These are phyloP conservation scores for Fraxinus cuspidata DNA, from an alignment of 257 asterid species.

Conservation along the genomic window DNA sequence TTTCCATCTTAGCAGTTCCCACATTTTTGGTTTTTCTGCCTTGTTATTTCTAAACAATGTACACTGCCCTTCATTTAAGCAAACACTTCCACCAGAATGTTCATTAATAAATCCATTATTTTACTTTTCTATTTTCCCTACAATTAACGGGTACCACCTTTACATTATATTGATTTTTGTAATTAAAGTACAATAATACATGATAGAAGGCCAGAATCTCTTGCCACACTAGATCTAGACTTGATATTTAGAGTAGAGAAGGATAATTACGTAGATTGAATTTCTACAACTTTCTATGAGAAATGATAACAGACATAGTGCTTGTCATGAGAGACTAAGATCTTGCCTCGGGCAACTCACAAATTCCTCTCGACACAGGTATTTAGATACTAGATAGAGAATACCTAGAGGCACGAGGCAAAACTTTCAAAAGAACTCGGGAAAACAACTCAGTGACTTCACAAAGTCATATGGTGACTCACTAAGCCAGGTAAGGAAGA, in stretches of 20 bases:
- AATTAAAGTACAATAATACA: not conserved
- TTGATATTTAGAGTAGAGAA: not conserved
- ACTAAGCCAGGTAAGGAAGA: not conserved
- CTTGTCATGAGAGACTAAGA: not conserved
- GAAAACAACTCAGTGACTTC: not conserved
- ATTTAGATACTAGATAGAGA: too few relatives aligned
- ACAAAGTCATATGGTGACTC: not conserved
- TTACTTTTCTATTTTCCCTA: not conserved
- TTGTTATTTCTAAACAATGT: not conserved
- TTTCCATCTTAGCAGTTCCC: slow-evolving; percentile 11
- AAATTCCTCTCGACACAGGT: too few relatives aligned
- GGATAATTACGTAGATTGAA: not conserved
- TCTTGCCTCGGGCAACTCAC: too few relatives aligned
- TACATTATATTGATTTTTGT: not conserved
- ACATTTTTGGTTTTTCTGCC: not conserved
- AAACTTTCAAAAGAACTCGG: not conserved
- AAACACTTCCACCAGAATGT: not conserved
- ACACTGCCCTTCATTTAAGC: not conserved
- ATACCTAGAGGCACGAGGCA: too few relatives aligned
- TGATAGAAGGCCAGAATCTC: not conserved
- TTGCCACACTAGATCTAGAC: not conserved
- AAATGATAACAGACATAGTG: not conserved
- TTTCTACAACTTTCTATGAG: not conserved
- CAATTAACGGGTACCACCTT: not conserved
- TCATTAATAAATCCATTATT: not conserved